Evolutionary conservation across 139 green algal species (phyloP).

Genomic region (Chlamydomonas incerta): DNA sequence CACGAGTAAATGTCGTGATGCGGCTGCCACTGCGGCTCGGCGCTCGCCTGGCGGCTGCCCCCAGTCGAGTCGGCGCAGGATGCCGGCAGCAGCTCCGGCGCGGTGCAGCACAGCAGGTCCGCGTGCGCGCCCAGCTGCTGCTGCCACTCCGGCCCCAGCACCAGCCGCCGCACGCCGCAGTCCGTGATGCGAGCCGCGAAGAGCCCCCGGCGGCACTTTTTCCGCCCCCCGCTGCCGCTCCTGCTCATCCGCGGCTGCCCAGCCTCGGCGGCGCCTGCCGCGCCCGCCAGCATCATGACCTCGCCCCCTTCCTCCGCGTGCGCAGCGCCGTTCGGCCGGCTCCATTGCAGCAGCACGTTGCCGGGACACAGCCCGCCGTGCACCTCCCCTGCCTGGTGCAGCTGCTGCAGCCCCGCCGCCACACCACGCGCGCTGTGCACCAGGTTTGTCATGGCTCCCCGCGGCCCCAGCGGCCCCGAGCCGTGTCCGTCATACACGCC

Average conservation of each 20-base stretch:
- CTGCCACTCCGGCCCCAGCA: neutral
- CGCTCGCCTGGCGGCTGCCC: neutral
- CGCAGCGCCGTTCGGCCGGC: too few relatives aligned
- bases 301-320: neutral
- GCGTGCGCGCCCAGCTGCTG: neutral
- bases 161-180: slow-evolving; percentile 30
- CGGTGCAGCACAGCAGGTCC: neutral
- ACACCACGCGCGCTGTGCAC: neutral
- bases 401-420: slow-evolving; percentile 11
- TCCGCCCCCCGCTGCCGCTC: neutral
- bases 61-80: too few relatives aligned
- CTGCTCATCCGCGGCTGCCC: neutral
- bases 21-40: neutral
- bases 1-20: slow-evolving; percentile 11
- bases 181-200: slow-evolving; percentile 16
- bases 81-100: slow-evolving; percentile 27
- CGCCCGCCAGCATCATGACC: neutral
- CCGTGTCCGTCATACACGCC: neutral
- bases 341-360: slow-evolving; percentile 13
- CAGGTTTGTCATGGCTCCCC: neutral
- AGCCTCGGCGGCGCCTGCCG: neutral
- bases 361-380: slow-evolving; percentile 9
- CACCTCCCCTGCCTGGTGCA: neutral
- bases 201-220: neutral
- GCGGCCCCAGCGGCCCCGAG: neutral